These are phyloP conservation scores for Tetracladium marchalianum DNA, from an alignment of 495 filamentous ascomycete species.

Conservation along the genomic window DNA sequence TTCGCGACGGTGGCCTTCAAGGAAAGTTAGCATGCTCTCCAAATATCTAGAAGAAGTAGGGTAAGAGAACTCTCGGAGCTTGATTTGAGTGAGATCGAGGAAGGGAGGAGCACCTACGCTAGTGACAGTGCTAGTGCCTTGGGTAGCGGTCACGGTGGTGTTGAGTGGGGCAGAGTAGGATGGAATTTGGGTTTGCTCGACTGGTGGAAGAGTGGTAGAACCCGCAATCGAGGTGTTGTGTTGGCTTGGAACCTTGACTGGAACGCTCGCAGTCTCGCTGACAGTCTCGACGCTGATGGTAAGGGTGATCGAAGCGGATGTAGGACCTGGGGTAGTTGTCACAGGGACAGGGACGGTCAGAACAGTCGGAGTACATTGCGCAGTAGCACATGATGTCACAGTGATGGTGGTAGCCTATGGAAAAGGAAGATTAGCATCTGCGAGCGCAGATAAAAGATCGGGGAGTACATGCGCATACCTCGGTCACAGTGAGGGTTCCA, in stretches of 20 bases:
- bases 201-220: no score
- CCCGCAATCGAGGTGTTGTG: conserved; percentile 3
- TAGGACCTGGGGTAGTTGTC: conserved; percentile 27
- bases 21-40: conserved; percentile 19
- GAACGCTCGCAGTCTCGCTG: no score
- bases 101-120: background rate
- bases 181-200: conserved; percentile 2
- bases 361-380: conserved; percentile 30
- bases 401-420: conserved; percentile 38
- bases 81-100: background rate
- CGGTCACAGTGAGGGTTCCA: background rate
- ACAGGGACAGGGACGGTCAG: conserved; percentile 11
- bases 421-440: conserved; percentile 11
- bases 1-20: conserved; percentile 8
- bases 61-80: background rate
- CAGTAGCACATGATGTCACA: conserved; percentile 33
- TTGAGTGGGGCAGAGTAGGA: no score
- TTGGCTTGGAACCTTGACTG: background rate
- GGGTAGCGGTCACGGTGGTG: background rate
- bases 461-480: conserved; percentile 21
- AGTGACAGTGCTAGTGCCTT: background rate
- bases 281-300: conserved; percentile 20
- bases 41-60: conserved; percentile 13
- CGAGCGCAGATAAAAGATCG: conserved; percentile 28
- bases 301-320: conserved; percentile 19